Base-by-base conservation (phyloP, 1,284 basidiomycete genomes). In the Lentinula novae-zelandiae region DNA sequence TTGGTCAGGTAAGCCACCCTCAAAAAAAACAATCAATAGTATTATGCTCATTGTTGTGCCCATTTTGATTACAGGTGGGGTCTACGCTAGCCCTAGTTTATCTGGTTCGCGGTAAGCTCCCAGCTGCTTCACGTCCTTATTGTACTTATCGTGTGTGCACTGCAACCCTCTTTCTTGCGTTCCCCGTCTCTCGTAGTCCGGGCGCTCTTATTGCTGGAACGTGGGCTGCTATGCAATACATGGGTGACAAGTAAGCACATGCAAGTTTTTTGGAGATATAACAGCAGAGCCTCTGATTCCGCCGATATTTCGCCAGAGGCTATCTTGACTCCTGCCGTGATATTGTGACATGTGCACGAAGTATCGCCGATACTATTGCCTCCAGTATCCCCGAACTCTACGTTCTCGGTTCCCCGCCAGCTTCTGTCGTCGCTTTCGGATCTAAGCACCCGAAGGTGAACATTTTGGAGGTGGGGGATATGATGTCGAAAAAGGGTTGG, bases 191-290 rank as follows among this genome's bases (percentile, higher is more conserved):
- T 17, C 63, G 58, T 58, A 92, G 96, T 50, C 94, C 96, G 0
- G 96, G 96, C 8, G 88, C 94, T 0, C 77, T 98, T 61, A 92
- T 99, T 63, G 96, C 96, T 10, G 96, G 94, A 49, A 90, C 95
- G 15, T 99, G 96, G 95, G 95, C 96, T 3, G 94, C 94, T 1
- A 88, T 98, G 87, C 91, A 96, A 70, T 87, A 92, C 71, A 89
- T 97, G 77, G 96, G 96, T 33, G 81, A 88, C 62, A 83, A 90
- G 86, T 93, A 71, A 64, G 87, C 68, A 27, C 36, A 57, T 53
- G 27, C 31, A 51, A 53, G 17, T 61, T 39, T 46, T 46, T 20
- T 69, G 50, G 17, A 46, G 49, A 52, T 13, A 15, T 42, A 7
- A 13, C 6, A 7, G n/a, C 40, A 15, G 6, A 42, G 40, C 15